These are phyloP conservation scores for Penicillium steckii DNA, from an alignment of 495 filamentous ascomycete genomes.

Conservation along the genomic window DNA sequence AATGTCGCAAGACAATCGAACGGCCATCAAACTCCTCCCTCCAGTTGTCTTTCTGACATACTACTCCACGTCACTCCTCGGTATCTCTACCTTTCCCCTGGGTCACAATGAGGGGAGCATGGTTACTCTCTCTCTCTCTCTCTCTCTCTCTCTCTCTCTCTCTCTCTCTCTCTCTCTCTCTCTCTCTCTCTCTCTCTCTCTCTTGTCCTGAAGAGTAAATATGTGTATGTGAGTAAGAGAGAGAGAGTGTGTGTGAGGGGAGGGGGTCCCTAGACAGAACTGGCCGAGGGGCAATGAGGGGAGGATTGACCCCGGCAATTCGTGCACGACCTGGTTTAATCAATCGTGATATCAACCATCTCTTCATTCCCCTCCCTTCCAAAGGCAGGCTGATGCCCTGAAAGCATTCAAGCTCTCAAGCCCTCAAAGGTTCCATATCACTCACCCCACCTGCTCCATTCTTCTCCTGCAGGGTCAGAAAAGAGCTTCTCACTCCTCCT, in stretches of 20 bases:
- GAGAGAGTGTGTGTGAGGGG: neutral
- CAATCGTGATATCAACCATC: slow-evolving; percentile 18
- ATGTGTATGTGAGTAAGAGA: too few relatives aligned
- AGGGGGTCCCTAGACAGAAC: too few relatives aligned
- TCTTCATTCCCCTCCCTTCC: neutral
- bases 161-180: too few relatives aligned
- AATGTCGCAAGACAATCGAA: slow-evolving; percentile 22
- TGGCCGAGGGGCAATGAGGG: neutral
- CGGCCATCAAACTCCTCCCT: slow-evolving; percentile 5
- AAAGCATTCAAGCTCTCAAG: too few relatives aligned
- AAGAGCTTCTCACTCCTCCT: slow-evolving; percentile 10
- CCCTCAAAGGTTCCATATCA: slow-evolving; percentile 16
- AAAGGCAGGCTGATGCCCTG: slow-evolving; percentile 16
- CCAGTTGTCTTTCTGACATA: slow-evolving; percentile 22
- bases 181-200: too few relatives aligned
- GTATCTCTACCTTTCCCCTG: slow-evolving; percentile 12
- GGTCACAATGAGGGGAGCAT: slow-evolving; percentile 4
- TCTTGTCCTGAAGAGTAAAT: too few relatives aligned
- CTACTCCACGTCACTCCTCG: slow-evolving; percentile 23
- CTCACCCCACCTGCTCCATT: slow-evolving; percentile 24
- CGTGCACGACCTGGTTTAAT: slow-evolving; percentile 10
- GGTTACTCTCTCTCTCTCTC: too few relatives aligned
- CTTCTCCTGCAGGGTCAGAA: slow-evolving; percentile 12
- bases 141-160: too few relatives aligned
- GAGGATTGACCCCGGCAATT: slow-evolving; percentile 10